Percentiles rank a stretch among this genome's conserved stretches.
These are phyloP conservation scores for Pseudoturritis turrita DNA, from an alignment of 345 rosid species.

Conservation along the genomic window DNA sequence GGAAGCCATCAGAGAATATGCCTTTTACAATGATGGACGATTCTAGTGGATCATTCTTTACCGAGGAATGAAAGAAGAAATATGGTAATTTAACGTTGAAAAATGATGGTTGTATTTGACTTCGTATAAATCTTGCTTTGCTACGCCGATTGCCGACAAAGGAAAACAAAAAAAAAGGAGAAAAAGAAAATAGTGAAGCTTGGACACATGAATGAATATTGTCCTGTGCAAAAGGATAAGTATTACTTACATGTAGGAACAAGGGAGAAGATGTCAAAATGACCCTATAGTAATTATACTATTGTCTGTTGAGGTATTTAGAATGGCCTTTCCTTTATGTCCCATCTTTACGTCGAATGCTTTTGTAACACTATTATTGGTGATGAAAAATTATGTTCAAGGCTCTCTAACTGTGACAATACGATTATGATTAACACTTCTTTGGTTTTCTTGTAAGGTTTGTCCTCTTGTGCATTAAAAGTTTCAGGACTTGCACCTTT, in stretches of 20 bases:
- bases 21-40: slow-evolving; percentile 60
- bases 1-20: slow-evolving; percentile 89
- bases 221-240: no score
- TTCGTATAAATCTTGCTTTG: slow-evolving; percentile 5
- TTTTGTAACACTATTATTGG: slow-evolving; percentile 21
- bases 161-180: not conserved
- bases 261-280: not conserved
- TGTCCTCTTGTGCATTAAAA: not conserved
- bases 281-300: no score
- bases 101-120: slow-evolving; percentile 11
- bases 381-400: not conserved
- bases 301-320: no score
- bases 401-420: no score
- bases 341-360: not conserved
- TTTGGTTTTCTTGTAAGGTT: not conserved
- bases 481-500: not conserved
- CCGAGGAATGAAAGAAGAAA: slow-evolving; percentile 40
- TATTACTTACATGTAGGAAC: slow-evolving; percentile 17
- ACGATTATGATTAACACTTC: not conserved
- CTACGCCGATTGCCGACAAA: slow-evolving; percentile 13
- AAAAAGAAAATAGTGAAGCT: not conserved
- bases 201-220: not conserved
- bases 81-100: slow-evolving; percentile 8
- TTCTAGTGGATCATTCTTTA: slow-evolving; percentile 56
- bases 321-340: no score